These are phyloP conservation scores for Cryptosporidium sp. DNA, from an alignment of 169 alveolate species.

Conservation along the genomic window DNA sequence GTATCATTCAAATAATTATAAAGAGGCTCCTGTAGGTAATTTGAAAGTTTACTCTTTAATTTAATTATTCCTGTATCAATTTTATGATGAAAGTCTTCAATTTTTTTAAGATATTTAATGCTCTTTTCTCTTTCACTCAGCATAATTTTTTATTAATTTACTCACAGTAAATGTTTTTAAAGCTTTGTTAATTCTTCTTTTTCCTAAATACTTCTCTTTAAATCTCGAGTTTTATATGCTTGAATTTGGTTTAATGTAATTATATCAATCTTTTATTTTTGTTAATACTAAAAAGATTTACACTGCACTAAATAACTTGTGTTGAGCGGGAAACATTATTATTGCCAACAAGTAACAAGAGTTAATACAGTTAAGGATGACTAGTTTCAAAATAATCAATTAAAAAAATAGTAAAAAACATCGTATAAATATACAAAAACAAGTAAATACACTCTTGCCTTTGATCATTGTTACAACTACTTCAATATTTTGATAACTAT, in stretches of 20 bases:
- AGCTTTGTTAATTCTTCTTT: neutral
- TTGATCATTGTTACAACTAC: too few species aligned
- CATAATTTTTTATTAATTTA: neutral
- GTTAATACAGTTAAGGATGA: neutral
- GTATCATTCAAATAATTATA: constrained; percentile 31
- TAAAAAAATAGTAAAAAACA: too few species aligned
- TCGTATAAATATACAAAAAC: neutral
- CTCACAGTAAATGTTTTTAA: neutral
- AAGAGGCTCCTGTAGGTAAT: constrained; percentile 33
- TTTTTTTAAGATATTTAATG: constrained; percentile 20
- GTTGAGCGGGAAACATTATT: neutral
- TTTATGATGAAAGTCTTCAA: constrained; percentile 28
- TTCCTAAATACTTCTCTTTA: too few species aligned
- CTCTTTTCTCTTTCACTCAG: neutral
- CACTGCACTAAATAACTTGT: neutral
- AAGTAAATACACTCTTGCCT: too few species aligned
- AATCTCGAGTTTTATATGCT: neutral
- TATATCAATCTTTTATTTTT: too few species aligned
- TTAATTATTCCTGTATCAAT: constrained; percentile 66
- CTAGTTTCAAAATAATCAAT: too few species aligned
- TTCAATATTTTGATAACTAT: too few species aligned
- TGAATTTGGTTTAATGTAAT: too few species aligned
- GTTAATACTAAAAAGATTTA: neutral
- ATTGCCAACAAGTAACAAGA: neutral
- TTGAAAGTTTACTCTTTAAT: constrained; percentile 10